phyloP scores from a whole-genome alignment of 306 rosid species.

The Pyrus bretschneideri region DNA sequence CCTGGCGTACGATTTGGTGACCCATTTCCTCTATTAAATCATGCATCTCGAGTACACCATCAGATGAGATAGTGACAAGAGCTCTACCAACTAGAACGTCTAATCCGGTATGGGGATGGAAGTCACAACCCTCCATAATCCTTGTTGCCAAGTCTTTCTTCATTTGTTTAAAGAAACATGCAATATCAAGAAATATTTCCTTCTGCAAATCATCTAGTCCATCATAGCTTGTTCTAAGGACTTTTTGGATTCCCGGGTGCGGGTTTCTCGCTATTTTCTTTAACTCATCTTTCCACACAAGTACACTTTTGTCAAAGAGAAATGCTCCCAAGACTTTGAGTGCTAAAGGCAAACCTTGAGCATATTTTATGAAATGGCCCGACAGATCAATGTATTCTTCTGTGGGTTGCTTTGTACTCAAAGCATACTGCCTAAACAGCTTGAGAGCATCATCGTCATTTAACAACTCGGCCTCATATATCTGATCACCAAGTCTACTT shows the following conservation, averaged over 20 bases:
- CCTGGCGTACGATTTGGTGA: neutral
- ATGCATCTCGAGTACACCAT: neutral
- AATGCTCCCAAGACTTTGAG: no score
- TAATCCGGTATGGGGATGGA: conserved; percentile 21
- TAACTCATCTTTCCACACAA: no score
- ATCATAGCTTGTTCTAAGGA: conserved; percentile 11
- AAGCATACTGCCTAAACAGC: no score
- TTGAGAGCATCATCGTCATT: neutral
- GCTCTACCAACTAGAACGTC: conserved; percentile 25
- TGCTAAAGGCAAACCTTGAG: no score
- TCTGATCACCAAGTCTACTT: neutral
- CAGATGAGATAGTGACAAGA: conserved; percentile 9
- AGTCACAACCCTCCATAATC: conserved; percentile 16
- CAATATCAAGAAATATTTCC: conserved; percentile 21
- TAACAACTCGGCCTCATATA: neutral
- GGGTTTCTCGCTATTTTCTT: neutral
- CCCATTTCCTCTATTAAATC: neutral
- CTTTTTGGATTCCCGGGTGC: conserved; percentile 1
- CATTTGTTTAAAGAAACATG: conserved; percentile 41
- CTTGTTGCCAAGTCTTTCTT: conserved; percentile 6
- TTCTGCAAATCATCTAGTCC: conserved; percentile 22
- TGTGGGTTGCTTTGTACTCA: no score
- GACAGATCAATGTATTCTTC: no score
- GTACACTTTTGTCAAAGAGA: no score
- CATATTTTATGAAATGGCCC: no score